Evolutionary conservation across 768 basidiomycete genomes (phyloP).

Genomic region (Chalciporus chontae): DNA sequence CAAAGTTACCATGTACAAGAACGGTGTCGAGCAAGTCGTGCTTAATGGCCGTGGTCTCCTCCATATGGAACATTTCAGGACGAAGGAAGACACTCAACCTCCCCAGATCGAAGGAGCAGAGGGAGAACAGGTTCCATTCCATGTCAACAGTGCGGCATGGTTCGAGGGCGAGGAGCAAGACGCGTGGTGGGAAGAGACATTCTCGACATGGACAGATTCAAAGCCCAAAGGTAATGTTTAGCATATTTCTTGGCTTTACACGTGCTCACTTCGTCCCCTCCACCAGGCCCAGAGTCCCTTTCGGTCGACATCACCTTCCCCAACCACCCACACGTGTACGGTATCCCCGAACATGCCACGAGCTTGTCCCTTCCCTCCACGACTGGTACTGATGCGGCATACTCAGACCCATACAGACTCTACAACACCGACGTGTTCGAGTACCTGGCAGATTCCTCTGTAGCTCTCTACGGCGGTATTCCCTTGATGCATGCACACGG

Average conservation of each 20-base stretch:
- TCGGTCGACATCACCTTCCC: slow-evolving; percentile 94
- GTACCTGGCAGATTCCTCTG: slow-evolving; percentile 76
- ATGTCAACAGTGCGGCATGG: slow-evolving; percentile 61
- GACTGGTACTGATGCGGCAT: slow-evolving; percentile 69
- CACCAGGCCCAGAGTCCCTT: slow-evolving; percentile 89
- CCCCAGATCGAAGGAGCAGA: slow-evolving; percentile 38
- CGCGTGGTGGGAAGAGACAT: slow-evolving; percentile 87
- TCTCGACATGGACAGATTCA: slow-evolving; percentile 81
- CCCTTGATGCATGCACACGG: slow-evolving; percentile 94
- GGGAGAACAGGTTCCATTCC: slow-evolving; percentile 51
- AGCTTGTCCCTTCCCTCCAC: slow-evolving; percentile 87
- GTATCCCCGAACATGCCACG: slow-evolving; percentile 96
- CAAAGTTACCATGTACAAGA: slow-evolving; percentile 64
- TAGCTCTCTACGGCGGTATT: slow-evolving; percentile 87
- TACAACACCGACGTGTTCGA: slow-evolving; percentile 97
- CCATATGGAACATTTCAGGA: slow-evolving; percentile 98
- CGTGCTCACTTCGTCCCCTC: slow-evolving; percentile 5
- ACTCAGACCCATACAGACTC: slow-evolving; percentile 89
- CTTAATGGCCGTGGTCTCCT: slow-evolving; percentile 87
- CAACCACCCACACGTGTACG: slow-evolving; percentile 85
- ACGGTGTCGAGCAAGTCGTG: slow-evolving; percentile 80
- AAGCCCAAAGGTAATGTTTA: slow-evolving; percentile 83
- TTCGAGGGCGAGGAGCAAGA: slow-evolving; percentile 87
- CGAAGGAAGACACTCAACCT: slow-evolving; percentile 45
- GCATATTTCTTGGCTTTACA: neutral